Evolutionary conservation across 768 basidiomycete species (phyloP), one percentile per base, ranked within the genome.

Genomic region (Suillus placidus): DNA sequence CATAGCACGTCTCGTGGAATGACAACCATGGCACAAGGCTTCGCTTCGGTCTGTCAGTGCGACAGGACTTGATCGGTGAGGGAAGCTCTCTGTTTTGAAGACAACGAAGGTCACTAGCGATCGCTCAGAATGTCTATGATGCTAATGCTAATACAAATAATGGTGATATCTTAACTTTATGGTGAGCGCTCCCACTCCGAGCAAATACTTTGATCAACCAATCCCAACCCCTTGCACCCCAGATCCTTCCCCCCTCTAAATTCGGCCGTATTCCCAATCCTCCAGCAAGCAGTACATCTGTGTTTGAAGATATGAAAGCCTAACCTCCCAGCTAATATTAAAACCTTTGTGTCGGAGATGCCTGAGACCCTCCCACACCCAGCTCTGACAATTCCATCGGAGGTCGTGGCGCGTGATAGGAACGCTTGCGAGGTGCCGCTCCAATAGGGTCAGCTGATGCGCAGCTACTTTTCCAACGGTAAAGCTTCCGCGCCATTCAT

Each of bases 241-340:
- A 26, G 49, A 16, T 51, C 26, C 7, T 8, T 7, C 0, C 16
- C 8, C 51, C 9, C 26, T 52, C 8, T 30, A 52, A 30, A 52
- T 52, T 32, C 26, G 16, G 16, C 51, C 51, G 16, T 26, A 58
- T 63, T 76, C 73, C 75, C 75, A 77, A 62, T 71, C 74, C 0
- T 76, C 75, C 62, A 77, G 62, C 32, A 76, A 42, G 30, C 54
- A 64, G 26, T 61, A 64, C 75, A 76, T 77, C 6, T 69, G 71
- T 13, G 56, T 60, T 55, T 76, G 70, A 42, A 77, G 37, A 51
- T 43, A 65, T 54, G 43, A 71, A 66, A 47, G 64, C 55, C 38
- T 30, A 65, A 30, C n/a, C 61, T 61, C 57, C 62, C 68, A 16
- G 69, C 68, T 55, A 55, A 70, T 63, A 32, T 65, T 64, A 56